Evolutionary conservation across 2,329 filamentous ascomycete species (phyloP).

Genomic region (Anthostomella pinea): DNA sequence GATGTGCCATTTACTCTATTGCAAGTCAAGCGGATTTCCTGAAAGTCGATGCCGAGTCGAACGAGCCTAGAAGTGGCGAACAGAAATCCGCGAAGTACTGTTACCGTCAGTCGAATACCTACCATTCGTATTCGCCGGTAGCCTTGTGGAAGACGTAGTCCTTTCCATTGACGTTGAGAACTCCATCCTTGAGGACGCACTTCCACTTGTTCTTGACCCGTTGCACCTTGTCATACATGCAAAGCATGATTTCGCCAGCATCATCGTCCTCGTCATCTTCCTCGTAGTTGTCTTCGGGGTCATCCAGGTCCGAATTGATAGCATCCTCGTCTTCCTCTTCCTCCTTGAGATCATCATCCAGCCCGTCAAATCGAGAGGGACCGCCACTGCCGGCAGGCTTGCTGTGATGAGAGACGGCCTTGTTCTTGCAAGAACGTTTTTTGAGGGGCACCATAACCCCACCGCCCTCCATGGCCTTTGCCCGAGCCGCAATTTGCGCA

Average conservation of each 20-base stretch:
- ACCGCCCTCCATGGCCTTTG: slow-evolving; percentile 69
- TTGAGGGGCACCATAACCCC: slow-evolving; percentile 72
- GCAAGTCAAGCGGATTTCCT: no score
- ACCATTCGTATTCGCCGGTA: slow-evolving; percentile 98
- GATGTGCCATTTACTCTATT: no score
- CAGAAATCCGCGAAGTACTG: no score
- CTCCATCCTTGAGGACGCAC: slow-evolving; percentile 95
- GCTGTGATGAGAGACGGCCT: slow-evolving; percentile 26
- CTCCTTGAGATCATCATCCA: slow-evolving; percentile 52
- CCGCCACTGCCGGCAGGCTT: slow-evolving; percentile 26
- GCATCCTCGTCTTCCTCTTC: slow-evolving; percentile 76
- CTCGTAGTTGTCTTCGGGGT: slow-evolving; percentile 80
- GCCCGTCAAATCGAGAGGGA: slow-evolving; percentile 59
- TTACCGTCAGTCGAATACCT: no score
- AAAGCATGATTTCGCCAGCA: slow-evolving; percentile 88
- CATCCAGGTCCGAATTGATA: slow-evolving; percentile 97
- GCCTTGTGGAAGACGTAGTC: slow-evolving; percentile 99
- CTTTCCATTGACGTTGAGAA: slow-evolving; percentile 87
- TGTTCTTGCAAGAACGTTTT: slow-evolving; percentile 48
- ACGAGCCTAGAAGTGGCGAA: no score
- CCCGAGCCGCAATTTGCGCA: slow-evolving; percentile 61
- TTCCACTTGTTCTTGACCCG: slow-evolving; percentile 99
- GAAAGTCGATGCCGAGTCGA: no score
- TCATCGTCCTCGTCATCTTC: slow-evolving; percentile 89
- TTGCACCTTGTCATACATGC: slow-evolving; percentile 99